phyloP scores from a whole-genome alignment of 2,329 filamentous ascomycete genomes.

The Aspergillus sp. region DNA sequence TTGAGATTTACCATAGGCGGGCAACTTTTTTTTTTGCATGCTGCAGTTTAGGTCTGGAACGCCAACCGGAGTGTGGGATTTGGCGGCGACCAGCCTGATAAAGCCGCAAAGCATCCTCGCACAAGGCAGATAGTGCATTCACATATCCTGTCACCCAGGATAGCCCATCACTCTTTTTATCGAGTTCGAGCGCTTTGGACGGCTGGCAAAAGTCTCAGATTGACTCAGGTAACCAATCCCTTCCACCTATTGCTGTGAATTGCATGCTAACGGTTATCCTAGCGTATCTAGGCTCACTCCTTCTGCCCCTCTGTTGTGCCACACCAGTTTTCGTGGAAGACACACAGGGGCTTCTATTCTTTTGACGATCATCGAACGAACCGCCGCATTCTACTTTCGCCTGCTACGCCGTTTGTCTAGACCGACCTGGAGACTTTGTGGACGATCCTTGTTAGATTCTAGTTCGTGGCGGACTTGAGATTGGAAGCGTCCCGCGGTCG shows the following conservation, averaged over 20 bases:
- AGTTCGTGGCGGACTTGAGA: slow-evolving; percentile 6
- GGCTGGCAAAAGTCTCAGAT: slow-evolving; percentile 14
- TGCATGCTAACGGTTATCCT: slow-evolving; percentile 13
- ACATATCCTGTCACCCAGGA: slow-evolving; percentile 14
- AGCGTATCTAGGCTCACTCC: slow-evolving; percentile 22
- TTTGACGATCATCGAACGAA: slow-evolving; percentile 20
- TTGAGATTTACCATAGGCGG: slow-evolving; percentile 19
- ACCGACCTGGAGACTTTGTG: slow-evolving; percentile 1
- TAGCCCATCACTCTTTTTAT: slow-evolving; percentile 23
- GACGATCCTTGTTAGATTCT: slow-evolving; percentile 5
- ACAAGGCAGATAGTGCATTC: slow-evolving; percentile 15
- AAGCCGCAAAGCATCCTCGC: slow-evolving; percentile 16
- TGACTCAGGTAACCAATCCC: slow-evolving; percentile 17
- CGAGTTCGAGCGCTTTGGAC: slow-evolving; percentile 24
- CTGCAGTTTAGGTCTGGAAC: slow-evolving; percentile 27
- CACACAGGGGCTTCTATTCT: slow-evolving; percentile 15
- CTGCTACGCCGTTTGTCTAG: slow-evolving; percentile 9
- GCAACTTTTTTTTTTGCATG: slow-evolving; percentile 41
- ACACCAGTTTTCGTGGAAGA: slow-evolving; percentile 21
- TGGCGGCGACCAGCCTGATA: slow-evolving; percentile 25
- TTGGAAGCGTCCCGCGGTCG: background rate
- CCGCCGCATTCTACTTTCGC: slow-evolving; percentile 29
- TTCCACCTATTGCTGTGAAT: background rate
- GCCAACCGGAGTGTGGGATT: slow-evolving; percentile 33
- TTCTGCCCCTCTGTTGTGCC: slow-evolving; percentile 34